Base-by-base conservation (phyloP, 2,329 filamentous ascomycete genomes). In the Chrysosporium queenslandicum region DNA sequence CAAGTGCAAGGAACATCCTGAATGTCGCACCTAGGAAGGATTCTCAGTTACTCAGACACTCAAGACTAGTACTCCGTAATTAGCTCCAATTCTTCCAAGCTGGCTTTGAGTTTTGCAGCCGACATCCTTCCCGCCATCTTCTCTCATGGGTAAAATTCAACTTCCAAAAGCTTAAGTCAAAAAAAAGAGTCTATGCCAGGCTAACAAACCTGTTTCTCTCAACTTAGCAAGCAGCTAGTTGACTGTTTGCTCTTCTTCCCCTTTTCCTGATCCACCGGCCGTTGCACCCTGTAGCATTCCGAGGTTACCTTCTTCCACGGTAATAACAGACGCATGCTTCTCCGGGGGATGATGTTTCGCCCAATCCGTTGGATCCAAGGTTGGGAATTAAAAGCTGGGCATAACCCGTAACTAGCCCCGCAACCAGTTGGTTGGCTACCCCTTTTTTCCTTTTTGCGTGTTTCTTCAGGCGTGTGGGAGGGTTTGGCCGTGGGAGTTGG, bases 291-390 rank as follows among this genome's bases (percentile, higher is more conserved):
- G 46, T 46, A 39, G 39, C 43, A 46, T 54, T 46, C 54, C 54
- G 54, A 56, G 52, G 54, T 48, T 56, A 55, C 53, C 49, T 52
- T 30, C 21, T 52, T 40, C 41, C 43, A 37, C 37, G 29, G 42
- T 45, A 11, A n/a, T 18, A 25, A 12, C 3, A 41, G 5, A 41
- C 21, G 47, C 16, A 37, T 50, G 30, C 36, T 29, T 39, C 8
- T 14, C 21, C 12, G n/a, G 27, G 21, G 37, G n/a, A 34, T 5
- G 8, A 42, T 27, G 27, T 5, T 16, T 2, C 20, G 12, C 20
- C 3, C 4, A 16, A 18, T 21, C 23, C 20, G 3, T 23, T 11
- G 18, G 39, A 14, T 11, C 5, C 4, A 29, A 27, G 12, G 23
- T 16, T 42, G 21, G 43, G 43, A 23, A 23, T 23, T 18, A 16